phyloP scores from a whole-genome alignment of 169 alveolate species.

The Theileria sp. region DNA sequence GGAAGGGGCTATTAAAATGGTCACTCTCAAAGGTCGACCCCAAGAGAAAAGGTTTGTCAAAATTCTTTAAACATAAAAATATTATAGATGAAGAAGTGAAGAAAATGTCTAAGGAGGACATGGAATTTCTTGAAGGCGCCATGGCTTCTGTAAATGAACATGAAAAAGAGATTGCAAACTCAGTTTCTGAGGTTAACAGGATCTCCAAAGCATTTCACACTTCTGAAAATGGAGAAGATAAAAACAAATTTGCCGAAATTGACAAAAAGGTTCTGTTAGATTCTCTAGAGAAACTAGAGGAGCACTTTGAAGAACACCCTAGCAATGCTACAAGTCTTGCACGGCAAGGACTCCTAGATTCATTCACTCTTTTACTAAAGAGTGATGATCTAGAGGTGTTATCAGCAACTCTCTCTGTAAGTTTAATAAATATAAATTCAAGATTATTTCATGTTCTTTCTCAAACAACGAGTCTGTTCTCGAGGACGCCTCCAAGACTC shows the following conservation, averaged over 20 bases:
- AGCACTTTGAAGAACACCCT: conserved; percentile 63
- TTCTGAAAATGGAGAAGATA: background rate
- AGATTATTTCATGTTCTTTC: conserved; percentile 55
- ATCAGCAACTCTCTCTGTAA: conserved; percentile 59
- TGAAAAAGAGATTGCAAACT: conserved; percentile 46
- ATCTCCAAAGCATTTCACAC: background rate
- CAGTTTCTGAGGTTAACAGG: conserved; percentile 28
- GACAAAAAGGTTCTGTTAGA: conserved; percentile 23
- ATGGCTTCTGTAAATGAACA: conserved; percentile 58
- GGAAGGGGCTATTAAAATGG: conserved; percentile 67
- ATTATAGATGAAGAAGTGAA: background rate
- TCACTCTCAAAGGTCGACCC: conserved; percentile 43
- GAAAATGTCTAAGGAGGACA: conserved; percentile 59
- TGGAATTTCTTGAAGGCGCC: conserved; percentile 59
- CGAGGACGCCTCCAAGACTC: conserved; percentile 52
- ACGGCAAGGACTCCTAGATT: conserved; percentile 48
- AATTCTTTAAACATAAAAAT: background rate
- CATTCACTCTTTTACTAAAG: conserved; percentile 27
- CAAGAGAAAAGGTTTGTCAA: conserved; percentile 7
- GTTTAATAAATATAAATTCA: background rate
- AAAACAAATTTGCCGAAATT: background rate
- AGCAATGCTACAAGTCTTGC: conserved; percentile 57
- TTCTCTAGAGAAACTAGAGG: conserved; percentile 55
- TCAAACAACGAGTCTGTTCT: conserved; percentile 61
- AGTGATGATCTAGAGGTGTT: conserved; percentile 27